These are phyloP conservation scores for Lophiostoma macrostomum DNA, from an alignment of 495 filamentous ascomycete genomes.

Conservation along the genomic window DNA sequence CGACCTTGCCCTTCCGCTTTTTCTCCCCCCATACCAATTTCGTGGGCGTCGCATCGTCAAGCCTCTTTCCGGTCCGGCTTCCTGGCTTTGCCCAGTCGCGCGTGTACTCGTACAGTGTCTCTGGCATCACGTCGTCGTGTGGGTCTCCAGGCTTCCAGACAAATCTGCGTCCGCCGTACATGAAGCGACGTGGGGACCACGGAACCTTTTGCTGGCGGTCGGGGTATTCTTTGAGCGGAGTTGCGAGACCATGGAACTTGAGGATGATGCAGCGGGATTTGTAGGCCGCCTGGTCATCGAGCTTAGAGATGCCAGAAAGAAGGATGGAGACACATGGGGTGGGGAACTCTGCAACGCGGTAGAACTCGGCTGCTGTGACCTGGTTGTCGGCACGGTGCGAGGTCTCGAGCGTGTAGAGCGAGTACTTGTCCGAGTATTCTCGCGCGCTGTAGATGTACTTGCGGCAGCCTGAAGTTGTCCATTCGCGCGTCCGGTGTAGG, in stretches of 20 bases:
- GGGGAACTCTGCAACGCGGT: slow-evolving; percentile 26
- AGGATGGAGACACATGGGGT: slow-evolving; percentile 16
- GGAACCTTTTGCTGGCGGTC: slow-evolving; percentile 25
- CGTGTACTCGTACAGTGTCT: slow-evolving; percentile 29
- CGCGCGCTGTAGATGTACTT: slow-evolving; percentile 29
- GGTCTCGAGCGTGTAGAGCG: slow-evolving; percentile 27
- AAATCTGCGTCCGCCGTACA: slow-evolving; percentile 23
- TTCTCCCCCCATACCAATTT: slow-evolving; percentile 27
- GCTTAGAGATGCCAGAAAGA: slow-evolving; percentile 21
- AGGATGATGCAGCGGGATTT: slow-evolving; percentile 27
- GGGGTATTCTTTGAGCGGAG: slow-evolving; percentile 25
- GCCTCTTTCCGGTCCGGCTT: slow-evolving; percentile 19
- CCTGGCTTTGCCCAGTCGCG: slow-evolving; percentile 25
- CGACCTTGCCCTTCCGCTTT: slow-evolving; percentile 25
- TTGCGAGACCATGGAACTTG: slow-evolving; percentile 15
- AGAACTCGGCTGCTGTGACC: slow-evolving; percentile 24
- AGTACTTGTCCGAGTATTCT: slow-evolving; percentile 27
- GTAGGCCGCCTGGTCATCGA: slow-evolving; percentile 14
- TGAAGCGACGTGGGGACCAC: slow-evolving; percentile 27
- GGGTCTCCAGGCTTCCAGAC: slow-evolving; percentile 29
- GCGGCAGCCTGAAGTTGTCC: slow-evolving; percentile 22
- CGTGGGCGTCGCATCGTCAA: slow-evolving; percentile 16
- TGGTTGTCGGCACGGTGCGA: slow-evolving; percentile 23
- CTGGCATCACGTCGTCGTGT: slow-evolving; percentile 29
- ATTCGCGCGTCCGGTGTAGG: slow-evolving; percentile 29